Conservation (phyloP, 768 basidiomycete species). For the Kwoniella sp. region DNA sequence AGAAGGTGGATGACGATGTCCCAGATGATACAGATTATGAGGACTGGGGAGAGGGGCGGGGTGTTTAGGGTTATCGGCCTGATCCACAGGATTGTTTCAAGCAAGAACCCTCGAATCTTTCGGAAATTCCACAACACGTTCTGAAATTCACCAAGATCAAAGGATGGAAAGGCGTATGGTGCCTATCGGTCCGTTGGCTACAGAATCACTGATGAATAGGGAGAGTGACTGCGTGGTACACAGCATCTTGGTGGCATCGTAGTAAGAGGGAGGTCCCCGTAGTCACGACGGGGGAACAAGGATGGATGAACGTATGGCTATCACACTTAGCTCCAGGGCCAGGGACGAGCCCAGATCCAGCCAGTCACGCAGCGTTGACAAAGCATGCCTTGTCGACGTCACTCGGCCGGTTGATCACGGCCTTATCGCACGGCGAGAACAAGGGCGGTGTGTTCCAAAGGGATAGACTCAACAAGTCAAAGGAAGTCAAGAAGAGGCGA, state of each 20-base stretch:
- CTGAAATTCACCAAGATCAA: neutral
- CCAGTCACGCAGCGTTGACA: neutral
- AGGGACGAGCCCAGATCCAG: neutral
- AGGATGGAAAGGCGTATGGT: too few relatives aligned
- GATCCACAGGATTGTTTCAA: neutral
- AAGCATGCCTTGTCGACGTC: neutral
- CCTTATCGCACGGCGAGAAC: neutral
- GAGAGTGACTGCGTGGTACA: neutral
- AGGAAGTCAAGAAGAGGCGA: neutral
- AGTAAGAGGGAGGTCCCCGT: neutral
- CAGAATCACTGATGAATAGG: neutral
- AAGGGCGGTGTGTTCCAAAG: neutral
- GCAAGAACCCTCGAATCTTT: neutral
- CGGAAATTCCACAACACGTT: neutral
- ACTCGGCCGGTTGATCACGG: neutral
- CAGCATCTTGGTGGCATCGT: neutral
- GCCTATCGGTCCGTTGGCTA: too few relatives aligned
- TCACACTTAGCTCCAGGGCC: constrained; percentile 1
- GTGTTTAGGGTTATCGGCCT: neutral
- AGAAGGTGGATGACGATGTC: neutral
- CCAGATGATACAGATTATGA: neutral
- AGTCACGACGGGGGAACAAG: neutral
- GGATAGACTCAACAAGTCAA: neutral
- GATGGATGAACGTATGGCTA: neutral
- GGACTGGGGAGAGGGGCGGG: neutral